Conservation (phyloP, 164 flowering plant species). For the Annona squamosa region DNA sequence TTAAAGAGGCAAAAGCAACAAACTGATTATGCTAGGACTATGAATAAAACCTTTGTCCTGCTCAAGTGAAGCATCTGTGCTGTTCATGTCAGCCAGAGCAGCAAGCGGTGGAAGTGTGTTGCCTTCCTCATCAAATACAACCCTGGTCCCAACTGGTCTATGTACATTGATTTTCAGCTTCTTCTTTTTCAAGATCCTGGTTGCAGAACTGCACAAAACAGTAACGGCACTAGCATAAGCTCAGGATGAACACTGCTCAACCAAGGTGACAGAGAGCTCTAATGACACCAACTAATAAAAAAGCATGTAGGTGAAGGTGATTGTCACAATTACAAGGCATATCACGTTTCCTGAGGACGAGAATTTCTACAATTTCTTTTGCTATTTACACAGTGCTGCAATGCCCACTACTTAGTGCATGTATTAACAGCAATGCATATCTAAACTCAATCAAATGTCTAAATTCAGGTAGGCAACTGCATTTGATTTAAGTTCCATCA, state of each 20-base stretch:
- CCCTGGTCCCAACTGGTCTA: constrained; percentile 69
- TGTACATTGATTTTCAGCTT: constrained; percentile 79
- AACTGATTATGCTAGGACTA: neutral
- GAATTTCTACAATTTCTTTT: no score
- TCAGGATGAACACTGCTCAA: neutral
- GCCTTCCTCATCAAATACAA: constrained; percentile 84
- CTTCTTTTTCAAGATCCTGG: constrained; percentile 70
- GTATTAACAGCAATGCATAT: no score
- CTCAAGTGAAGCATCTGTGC: constrained; percentile 22
- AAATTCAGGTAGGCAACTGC: neutral
- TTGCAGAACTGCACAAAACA: constrained; percentile 35
- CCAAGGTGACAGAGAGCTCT: no score
- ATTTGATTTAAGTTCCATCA: neutral
- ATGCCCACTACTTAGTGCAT: no score
- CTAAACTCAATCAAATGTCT: neutral
- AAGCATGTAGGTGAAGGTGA: no score
- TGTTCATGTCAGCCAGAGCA: constrained; percentile 37
- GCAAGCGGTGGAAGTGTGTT: constrained; percentile 71
- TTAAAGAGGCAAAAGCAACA: neutral
- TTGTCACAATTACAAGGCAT: no score
- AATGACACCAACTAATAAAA: no score
- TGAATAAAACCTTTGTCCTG: constrained; percentile 48
- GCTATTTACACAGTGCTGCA: no score
- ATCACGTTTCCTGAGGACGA: no score
- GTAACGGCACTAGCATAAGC: neutral